These are phyloP conservation scores for Fusarium proliferatum DNA, from an alignment of 2,329 filamentous ascomycete species.

Conservation along the genomic window DNA sequence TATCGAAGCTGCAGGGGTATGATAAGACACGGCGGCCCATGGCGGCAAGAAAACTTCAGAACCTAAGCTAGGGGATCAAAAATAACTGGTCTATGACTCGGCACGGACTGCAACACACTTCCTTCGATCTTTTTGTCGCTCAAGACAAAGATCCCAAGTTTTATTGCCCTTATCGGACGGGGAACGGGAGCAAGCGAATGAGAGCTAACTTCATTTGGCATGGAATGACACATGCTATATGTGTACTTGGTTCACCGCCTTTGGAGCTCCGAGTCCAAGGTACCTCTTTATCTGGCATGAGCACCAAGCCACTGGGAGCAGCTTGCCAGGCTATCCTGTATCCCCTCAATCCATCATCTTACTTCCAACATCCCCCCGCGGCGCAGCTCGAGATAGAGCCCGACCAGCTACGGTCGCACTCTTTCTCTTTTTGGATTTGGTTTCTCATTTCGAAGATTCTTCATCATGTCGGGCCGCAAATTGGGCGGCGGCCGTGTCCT, in stretches of 20 bases:
- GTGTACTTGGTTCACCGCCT: constrained; percentile 15
- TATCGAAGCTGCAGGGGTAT: constrained; percentile 31
- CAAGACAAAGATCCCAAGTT: neutral
- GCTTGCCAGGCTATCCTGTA: constrained; percentile 14
- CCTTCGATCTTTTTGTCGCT: neutral
- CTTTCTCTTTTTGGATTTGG: neutral
- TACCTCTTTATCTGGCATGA: constrained; percentile 32
- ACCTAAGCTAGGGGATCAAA: neutral
- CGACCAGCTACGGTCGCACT: constrained; percentile 51
- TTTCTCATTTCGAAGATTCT: neutral
- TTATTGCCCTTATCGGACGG: neutral
- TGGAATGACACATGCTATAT: constrained; percentile 20
- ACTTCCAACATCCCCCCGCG: constrained; percentile 27
- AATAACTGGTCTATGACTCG: neutral
- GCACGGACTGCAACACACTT: accelerated
- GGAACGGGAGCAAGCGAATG: constrained; percentile 39
- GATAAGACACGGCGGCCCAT: constrained; percentile 23
- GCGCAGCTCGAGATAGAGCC: constrained; percentile 50
- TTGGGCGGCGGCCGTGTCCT: constrained; percentile 92
- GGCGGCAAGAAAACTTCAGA: neutral
- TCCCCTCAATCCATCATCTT: constrained; percentile 30
- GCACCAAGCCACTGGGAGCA: constrained; percentile 9
- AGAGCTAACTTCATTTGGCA: constrained; percentile 19
- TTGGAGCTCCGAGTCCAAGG: neutral
- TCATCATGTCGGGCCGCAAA: constrained; percentile 81